Conservation (phyloP, 2,329 filamentous ascomycete species). For the Moelleriella libera region DNA sequence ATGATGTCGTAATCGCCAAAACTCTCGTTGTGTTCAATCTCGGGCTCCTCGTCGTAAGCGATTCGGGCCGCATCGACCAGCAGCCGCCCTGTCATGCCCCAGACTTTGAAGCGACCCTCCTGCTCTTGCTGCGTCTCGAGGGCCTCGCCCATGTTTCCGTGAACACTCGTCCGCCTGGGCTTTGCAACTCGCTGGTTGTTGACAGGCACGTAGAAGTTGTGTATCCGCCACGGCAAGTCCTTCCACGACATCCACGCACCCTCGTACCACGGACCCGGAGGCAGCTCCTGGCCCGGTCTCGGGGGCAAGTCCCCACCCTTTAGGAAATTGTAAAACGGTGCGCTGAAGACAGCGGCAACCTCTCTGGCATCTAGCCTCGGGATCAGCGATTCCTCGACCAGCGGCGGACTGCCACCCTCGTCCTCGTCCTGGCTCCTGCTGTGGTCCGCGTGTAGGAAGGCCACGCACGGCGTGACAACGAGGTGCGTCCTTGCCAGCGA, state of each 20-base stretch:
- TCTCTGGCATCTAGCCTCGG: slow-evolving; percentile 77
- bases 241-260: slow-evolving; percentile 74
- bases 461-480: slow-evolving; percentile 62
- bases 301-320: slow-evolving; percentile 39
- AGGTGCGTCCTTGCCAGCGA: slow-evolving; percentile 61
- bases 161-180: slow-evolving; percentile 28
- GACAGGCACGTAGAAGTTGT: slow-evolving; percentile 84
- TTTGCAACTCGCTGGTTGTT: slow-evolving; percentile 54
- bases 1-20: slow-evolving; percentile 41
- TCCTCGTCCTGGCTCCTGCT: slow-evolving; percentile 15
- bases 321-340: slow-evolving; percentile 76
- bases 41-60: slow-evolving; percentile 69
- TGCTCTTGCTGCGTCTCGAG: slow-evolving; percentile 33
- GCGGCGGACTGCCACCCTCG: slow-evolving; percentile 13
- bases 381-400: slow-evolving; percentile 57
- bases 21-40: slow-evolving; percentile 56
- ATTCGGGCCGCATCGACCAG: slow-evolving; percentile 76
- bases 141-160: slow-evolving; percentile 27
- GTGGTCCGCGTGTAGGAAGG: slow-evolving; percentile 53
- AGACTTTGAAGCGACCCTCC: slow-evolving; percentile 62
- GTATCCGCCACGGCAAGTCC: slow-evolving; percentile 65
- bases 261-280: slow-evolving; percentile 63
- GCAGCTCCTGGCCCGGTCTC: slow-evolving; percentile 21
- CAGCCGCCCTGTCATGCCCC: slow-evolving; percentile 89
- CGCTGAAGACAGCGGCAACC: slow-evolving; percentile 87